phyloP scores from a whole-genome alignment of 2,329 filamentous ascomycete genomes.

The Fusarium sp. region DNA sequence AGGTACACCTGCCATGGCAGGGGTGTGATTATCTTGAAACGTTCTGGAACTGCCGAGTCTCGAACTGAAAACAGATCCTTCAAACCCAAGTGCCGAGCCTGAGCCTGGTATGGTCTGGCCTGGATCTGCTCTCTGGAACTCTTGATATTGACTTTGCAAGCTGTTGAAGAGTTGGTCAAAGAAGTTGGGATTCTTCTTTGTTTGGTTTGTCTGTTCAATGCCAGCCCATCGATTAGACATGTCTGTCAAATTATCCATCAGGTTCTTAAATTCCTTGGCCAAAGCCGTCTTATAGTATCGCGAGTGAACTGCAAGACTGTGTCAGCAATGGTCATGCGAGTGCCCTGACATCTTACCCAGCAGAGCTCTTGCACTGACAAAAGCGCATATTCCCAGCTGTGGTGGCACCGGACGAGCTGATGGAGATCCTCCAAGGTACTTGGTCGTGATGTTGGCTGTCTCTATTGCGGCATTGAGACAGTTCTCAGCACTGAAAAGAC shows the following conservation, averaged over 20 bases:
- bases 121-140: fast-evolving
- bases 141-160: neutral
- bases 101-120: neutral
- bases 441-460: neutral
- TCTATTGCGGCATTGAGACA: neutral
- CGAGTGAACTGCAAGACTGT: neutral
- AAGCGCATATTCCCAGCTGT: neutral
- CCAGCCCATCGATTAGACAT: neutral
- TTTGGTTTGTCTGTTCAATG: neutral
- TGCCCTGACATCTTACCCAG: neutral
- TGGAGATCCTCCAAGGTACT: neutral
- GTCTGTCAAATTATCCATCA: neutral
- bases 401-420: neutral
- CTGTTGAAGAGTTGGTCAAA: neutral
- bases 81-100: neutral
- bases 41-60: neutral
- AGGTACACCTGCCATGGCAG: fast-evolving
- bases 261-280: neutral
- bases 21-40: neutral
- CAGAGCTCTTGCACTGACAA: neutral
- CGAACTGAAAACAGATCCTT: neutral
- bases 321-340: neutral
- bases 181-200: neutral
- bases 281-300: neutral
- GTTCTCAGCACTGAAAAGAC: neutral